Conservation (phyloP, 2,329 filamentous ascomycete genomes). For the Aspergillus intermedius region DNA sequence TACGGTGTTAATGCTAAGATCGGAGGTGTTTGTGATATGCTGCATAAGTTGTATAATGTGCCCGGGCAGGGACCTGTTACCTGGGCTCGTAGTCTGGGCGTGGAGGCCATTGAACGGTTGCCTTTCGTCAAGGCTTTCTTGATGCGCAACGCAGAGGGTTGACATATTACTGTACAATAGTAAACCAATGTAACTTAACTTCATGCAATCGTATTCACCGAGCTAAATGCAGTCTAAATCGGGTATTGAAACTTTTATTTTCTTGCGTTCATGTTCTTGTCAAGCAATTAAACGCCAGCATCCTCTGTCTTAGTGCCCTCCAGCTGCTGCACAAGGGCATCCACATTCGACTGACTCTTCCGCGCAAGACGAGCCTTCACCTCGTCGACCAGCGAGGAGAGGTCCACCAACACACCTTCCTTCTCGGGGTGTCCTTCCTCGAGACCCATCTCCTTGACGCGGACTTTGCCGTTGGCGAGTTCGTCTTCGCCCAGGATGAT, state of each 20-base stretch:
- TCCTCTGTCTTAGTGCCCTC: constrained; percentile 9
- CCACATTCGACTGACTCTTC: constrained; percentile 14
- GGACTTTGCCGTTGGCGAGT: constrained; percentile 72
- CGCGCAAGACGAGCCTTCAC: constrained; percentile 17
- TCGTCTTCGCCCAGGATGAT: constrained; percentile 91
- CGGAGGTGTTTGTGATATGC: constrained; percentile 75
- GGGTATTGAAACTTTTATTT: constrained; percentile 8
- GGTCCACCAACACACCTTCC: constrained; percentile 69
- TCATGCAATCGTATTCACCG: background rate
- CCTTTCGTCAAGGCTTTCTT: constrained; percentile 73
- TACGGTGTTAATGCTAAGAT: constrained; percentile 75
- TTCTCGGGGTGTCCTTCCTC: constrained; percentile 81
- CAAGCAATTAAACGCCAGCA: constrained; percentile 10
- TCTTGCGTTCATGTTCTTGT: background rate
- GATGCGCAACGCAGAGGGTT: constrained; percentile 60
- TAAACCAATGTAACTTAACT: constrained; percentile 1
- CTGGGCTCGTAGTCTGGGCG: constrained; percentile 67
- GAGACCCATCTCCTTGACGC: constrained; percentile 78
- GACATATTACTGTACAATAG: constrained; percentile 1
- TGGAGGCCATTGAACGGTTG: constrained; percentile 68
- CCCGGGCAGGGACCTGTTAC: constrained; percentile 68
- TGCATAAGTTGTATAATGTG: constrained; percentile 87
- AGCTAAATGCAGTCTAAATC: constrained; percentile 7
- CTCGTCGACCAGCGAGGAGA: constrained; percentile 30
- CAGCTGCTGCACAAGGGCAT: constrained; percentile 18